Conservation (phyloP, 768 basidiomycete species). For the Lactarius evosmus region DNA sequence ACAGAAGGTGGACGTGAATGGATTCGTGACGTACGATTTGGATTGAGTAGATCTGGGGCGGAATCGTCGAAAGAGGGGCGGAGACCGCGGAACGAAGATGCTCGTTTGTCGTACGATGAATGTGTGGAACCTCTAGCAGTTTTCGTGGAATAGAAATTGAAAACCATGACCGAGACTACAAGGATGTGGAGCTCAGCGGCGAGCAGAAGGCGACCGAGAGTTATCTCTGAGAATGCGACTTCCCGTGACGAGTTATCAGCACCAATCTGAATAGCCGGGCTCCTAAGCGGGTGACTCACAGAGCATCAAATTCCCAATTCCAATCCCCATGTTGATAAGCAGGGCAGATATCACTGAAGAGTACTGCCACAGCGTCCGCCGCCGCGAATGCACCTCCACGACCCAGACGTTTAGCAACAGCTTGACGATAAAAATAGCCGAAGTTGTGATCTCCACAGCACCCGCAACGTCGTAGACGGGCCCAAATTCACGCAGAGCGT, state of each 20-base stretch:
- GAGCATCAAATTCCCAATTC: conserved; percentile 50
- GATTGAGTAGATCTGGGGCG: not conserved
- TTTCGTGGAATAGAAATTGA: conserved; percentile 36
- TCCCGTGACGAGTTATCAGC: conserved; percentile 12
- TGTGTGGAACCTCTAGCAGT: not conserved
- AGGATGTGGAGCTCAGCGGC: conserved; percentile 62
- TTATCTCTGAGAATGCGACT: conserved; percentile 70
- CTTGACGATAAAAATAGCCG: conserved; percentile 59
- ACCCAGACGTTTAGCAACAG: conserved; percentile 55
- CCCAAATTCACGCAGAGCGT: conserved; percentile 38
- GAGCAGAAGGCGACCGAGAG: conserved; percentile 62
- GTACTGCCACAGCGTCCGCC: conserved; percentile 47
- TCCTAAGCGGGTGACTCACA: conserved; percentile 45
- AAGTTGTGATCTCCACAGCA: conserved; percentile 55
- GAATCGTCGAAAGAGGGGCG: conserved; percentile 16
- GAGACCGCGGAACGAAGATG: conserved; percentile 32
- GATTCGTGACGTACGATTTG: not conserved
- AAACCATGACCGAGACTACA: conserved; percentile 54
- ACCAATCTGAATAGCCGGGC: not conserved
- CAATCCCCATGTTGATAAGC: conserved; percentile 49
- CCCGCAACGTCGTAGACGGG: conserved; percentile 56
- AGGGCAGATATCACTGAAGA: conserved; percentile 51
- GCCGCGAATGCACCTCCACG: conserved; percentile 40
- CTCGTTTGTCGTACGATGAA: conserved; percentile 13
- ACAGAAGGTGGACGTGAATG: not conserved